Base-by-base conservation (phyloP, 1,139 yeast genomes). In the Yamadazyma diospyri region DNA sequence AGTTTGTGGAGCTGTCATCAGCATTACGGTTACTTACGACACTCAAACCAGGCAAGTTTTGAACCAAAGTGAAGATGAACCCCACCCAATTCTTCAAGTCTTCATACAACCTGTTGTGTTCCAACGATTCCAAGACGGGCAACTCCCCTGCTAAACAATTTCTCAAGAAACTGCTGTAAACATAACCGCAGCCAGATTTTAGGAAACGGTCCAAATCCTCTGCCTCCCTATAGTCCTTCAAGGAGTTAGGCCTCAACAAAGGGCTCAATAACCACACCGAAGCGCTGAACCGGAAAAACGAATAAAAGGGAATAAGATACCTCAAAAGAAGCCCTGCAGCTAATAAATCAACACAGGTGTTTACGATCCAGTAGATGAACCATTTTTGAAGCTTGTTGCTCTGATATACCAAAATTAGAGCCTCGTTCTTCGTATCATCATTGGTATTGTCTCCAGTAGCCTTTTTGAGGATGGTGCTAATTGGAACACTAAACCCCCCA, bases 291-390 rank as follows among this genome's bases (percentile, higher is more conserved):
- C 60, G 60, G 12, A 67, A 11, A 10, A 76, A 39, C 2, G 68
- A 50, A 45, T 66, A 73, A 29, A 78, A 68, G 1, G 86, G 86
- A 15, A 77, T 30, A 16, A 67, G 40, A 26, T 55, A 46, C 14
- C 63, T 37, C 19, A 72, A 51, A 23, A 61, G 48, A 17, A 67
- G 47, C 17, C 64, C 34, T 35, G 53, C 43, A 43, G 62, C 76
- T 11, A 52, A 45, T 14, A 53, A 47, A n/a, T 53, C 56, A 21
- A 64, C 47, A 6, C 63, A 40, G 1, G 73, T 63, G 30, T 61
- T 53, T 1, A 75, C 69, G 12, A 76, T 56, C 86, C 86, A 79
- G 47, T 76, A 79, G 13, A 72, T 60, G 21, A 74, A 53, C 78
- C 82, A 75, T 47, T 78, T 76, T 35, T 76, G 75, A 25, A 74